Base-by-base conservation (phyloP, 305 asterid genomes). In the Coffea humblotiana region DNA sequence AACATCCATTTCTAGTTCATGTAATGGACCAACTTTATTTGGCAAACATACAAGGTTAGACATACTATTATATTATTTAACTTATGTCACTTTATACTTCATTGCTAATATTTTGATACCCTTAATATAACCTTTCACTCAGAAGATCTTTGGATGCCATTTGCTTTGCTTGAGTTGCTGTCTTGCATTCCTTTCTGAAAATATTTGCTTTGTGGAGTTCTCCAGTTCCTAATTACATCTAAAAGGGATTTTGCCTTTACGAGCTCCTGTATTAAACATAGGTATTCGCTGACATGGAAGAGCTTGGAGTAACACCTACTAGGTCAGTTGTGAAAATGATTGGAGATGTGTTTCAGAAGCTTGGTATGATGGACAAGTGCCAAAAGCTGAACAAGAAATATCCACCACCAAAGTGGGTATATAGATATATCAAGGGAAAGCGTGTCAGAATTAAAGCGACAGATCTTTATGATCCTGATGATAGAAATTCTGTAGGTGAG, bases 261-360 rank as follows among this genome's bases (percentile, higher is more conserved):
- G 43, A n/a, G 19, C 43, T 12, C 52, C n/a, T 25, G 58, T 69
- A 27, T 18, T 63, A 15, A 14, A 56, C 86, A 79, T 83, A 95
- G 98, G 83, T 90, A 90, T 95, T 92, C 72, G 99, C 97, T 70
- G 97, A 93, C 88, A 93, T 93, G 99, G 99, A 95, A 87, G 99
- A 93, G 91, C 99, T 95, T 10, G 91, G 97, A 35, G 81, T 90
- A 72, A 86, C 86, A 67, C 97, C 99, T 32, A 88, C 87, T 43
- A 72, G 84, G 84, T 9, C 82, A 0, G 88, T 91, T n/a, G 94
- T 95, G 52, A 81, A 86, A 11, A 89, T 89, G 97, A 91, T 95
- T 70, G 98, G 97, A 79, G 92, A 86, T 65, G 96, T 87, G 49
- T 89, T 95, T 82, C 86, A 85, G 83, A 91, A 90, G 88, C 93